These are phyloP conservation scores for Penicillium sp. DNA, from an alignment of 2,329 filamentous ascomycete genomes.

Conservation along the genomic window DNA sequence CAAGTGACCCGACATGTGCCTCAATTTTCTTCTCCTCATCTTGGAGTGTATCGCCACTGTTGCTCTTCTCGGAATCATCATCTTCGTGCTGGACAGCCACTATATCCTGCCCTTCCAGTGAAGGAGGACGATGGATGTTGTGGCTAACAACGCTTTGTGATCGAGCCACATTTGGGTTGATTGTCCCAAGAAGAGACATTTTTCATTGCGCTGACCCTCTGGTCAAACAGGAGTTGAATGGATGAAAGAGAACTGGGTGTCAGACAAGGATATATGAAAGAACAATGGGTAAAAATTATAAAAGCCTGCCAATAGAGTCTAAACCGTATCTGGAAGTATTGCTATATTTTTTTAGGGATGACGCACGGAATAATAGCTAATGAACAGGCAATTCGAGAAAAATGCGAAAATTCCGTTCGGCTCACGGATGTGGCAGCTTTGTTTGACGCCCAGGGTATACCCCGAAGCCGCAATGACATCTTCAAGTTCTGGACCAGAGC, in stretches of 20 bases:
- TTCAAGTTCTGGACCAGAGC: neutral
- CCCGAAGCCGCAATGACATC: neutral
- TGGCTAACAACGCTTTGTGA: neutral
- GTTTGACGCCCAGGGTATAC: neutral
- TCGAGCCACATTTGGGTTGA: constrained; percentile 34
- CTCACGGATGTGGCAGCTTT: neutral
- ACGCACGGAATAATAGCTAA: too few relatives aligned
- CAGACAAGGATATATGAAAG: neutral
- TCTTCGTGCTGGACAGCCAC: constrained; percentile 32
- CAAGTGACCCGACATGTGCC: constrained; percentile 37
- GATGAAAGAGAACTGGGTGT: neutral
- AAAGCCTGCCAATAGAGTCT: neutral
- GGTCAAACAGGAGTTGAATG: neutral
- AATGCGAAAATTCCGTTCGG: neutral
- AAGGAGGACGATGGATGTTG: neutral
- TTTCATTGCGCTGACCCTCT: constrained; percentile 10
- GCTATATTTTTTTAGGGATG: too few relatives aligned
- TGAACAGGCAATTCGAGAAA: neutral
- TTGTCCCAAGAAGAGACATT: constrained; percentile 41
- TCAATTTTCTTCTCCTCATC: constrained; percentile 26
- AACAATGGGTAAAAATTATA: neutral
- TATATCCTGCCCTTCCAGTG: constrained; percentile 15
- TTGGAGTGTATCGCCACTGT: constrained; percentile 15
- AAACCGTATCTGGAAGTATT: too few relatives aligned
- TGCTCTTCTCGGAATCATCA: constrained; percentile 24